Base-by-base conservation (phyloP, 2,329 filamentous ascomycete species). In the Malbranchea zuffiana region DNA sequence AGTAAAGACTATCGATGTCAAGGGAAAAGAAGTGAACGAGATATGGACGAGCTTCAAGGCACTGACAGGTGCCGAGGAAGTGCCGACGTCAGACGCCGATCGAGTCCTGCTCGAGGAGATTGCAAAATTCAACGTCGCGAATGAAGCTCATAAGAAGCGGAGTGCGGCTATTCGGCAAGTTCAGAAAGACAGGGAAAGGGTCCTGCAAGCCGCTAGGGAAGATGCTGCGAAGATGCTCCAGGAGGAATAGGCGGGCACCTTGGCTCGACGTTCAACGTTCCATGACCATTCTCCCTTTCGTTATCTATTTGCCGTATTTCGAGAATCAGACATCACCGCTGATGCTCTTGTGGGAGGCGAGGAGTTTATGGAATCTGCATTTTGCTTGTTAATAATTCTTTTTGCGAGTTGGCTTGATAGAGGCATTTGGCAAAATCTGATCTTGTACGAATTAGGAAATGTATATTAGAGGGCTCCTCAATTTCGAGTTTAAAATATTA, bases 11-110 rank as follows among this genome's bases (percentile, higher is more conserved):
- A 46, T 66, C 21, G 54, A 65, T 36, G 25, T 65, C 36, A 63
- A 58, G 43, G 49, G 58, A 39, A 51, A 59, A 32, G 51, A 50
- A n/a, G 54, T 57, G 25, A 44, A 54, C 37, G 55, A 61, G 42
- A 67, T 68, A 36, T 65, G 64, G 59, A 52, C 50, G 13, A 56
- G 57, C 39, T 56, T 68, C 24, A 51, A 62, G 46, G 49, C 50
- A 8, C 47, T 61, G 38, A 67, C 65, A 5, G 57, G 55, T 3
- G 63, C 60, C 11, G 45, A 56, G 96, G 54, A 59, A 15, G 50
- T 65, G 6, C 35, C 50, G 12, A 43, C 56, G 13, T 51, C 48
- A 7, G 36, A 51, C 8, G 53, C 55, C 35, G 62, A 67, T 44
- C 39, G 51, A 41, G 49, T 49, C 10, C 52, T 64, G 37, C 37